A percentile compares a stretch with the other conserved stretches of the same genome.
Evolutionary conservation across 192 early-diverging fungal genomes (phyloP).

Genomic region (Lobosporangium transversale): DNA sequence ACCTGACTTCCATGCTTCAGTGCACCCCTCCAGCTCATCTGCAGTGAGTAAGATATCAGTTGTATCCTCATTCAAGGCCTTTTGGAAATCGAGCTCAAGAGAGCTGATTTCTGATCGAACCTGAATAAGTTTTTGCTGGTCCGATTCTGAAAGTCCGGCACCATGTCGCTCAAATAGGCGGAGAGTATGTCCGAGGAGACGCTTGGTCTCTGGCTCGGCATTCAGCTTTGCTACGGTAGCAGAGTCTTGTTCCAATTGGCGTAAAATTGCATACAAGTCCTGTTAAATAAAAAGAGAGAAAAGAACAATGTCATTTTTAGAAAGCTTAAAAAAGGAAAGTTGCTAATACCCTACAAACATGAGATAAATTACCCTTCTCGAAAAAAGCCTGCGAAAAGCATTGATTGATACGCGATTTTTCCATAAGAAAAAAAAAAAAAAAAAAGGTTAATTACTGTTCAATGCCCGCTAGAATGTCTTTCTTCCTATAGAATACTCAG

Average conservation of each 20-base stretch:
- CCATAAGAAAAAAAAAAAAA: too few relatives aligned
- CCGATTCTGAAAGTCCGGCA: conserved; percentile 67
- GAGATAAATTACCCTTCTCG: conserved; percentile 42
- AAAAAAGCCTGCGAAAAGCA: conserved; percentile 12
- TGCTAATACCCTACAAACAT: too few relatives aligned
- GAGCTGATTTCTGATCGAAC: conserved; percentile 76
- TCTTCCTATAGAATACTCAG: too few relatives aligned
- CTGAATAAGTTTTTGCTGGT: conserved; percentile 68
- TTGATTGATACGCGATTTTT: too few relatives aligned
- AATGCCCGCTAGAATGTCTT: too few relatives aligned
- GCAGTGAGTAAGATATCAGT: conserved; percentile 59
- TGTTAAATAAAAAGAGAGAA: conserved; percentile 1
- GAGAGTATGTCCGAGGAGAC: conserved; percentile 75
- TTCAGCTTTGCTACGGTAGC: too few relatives aligned
- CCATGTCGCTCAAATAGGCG: conserved; percentile 77
- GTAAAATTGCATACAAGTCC: conserved; percentile 71
- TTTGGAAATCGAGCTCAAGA: conserved; percentile 74
- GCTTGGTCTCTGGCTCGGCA: conserved; percentile 67
- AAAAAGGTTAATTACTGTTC: too few relatives aligned
- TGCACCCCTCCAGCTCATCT: conserved; percentile 32
- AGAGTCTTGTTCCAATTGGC: conserved; percentile 59
- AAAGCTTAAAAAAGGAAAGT: too few relatives aligned
- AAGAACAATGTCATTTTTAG: neutral
- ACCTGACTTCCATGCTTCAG: conserved; percentile 57
- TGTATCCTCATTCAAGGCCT: conserved; percentile 76